A percentile compares a stretch with the other conserved stretches of the same genome.
phyloP scores from a whole-genome alignment of 2,329 filamentous ascomycete genomes.

The Didymella segeticola region DNA sequence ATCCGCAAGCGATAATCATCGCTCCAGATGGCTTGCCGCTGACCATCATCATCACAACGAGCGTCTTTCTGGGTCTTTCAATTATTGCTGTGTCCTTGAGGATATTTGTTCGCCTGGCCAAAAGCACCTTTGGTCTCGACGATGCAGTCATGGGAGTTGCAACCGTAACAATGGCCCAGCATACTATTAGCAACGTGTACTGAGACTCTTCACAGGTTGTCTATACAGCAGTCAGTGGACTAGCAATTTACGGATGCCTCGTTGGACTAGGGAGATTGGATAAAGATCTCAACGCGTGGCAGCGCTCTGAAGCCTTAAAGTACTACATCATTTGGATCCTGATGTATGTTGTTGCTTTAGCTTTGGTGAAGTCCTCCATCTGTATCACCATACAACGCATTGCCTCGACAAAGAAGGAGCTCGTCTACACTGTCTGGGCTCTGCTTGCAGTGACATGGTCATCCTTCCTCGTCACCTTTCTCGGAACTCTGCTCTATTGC shows the following conservation, averaged over 20 bases:
- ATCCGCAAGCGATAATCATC: conserved; percentile 22
- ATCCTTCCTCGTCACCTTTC: conserved; percentile 31
- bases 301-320: conserved; percentile 27
- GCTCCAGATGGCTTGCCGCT: conserved; percentile 24
- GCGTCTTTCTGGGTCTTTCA: conserved; percentile 24
- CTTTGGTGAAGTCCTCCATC: conserved; percentile 31
- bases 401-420: conserved; percentile 25
- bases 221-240: conserved; percentile 21
- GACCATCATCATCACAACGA: conserved; percentile 24
- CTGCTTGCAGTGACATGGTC: conserved; percentile 28
- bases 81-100: conserved; percentile 24
- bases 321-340: conserved; percentile 38
- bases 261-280: conserved; percentile 29
- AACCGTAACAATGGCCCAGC: conserved; percentile 15
- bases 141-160: conserved; percentile 26
- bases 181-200: neutral
- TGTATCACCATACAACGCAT: conserved; percentile 36
- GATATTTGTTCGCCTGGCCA: conserved; percentile 23
- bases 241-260: conserved; percentile 25
- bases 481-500: conserved; percentile 29
- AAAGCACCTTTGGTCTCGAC: conserved; percentile 25
- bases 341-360: conserved; percentile 31
- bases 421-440: conserved; percentile 24
- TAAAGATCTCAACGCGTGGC: conserved; percentile 28
- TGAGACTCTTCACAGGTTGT: conserved; percentile 13